These are phyloP conservation scores for Saccharomyces uvarum DNA, from an alignment of 1,139 yeast species.

Conservation along the genomic window DNA sequence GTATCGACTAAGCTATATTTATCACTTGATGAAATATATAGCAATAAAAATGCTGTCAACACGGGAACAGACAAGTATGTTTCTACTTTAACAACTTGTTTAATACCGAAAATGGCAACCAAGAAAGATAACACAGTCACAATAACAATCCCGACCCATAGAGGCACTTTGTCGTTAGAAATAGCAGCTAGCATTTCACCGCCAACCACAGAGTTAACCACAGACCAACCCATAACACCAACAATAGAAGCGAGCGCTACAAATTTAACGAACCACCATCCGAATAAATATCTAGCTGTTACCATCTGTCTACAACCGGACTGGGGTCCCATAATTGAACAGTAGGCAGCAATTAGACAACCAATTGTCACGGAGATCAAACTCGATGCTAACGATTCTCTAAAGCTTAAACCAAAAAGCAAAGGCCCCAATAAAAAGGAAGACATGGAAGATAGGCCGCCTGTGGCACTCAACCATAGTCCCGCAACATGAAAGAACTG, in stretches of 20 bases:
- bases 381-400: slow-evolving; percentile 54
- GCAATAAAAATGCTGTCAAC: slow-evolving; percentile 54
- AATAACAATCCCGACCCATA: slow-evolving; percentile 67
- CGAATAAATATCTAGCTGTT: slow-evolving; percentile 67
- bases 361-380: slow-evolving; percentile 58
- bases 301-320: slow-evolving; percentile 87
- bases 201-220: slow-evolving; percentile 76
- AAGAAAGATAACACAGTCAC: slow-evolving; percentile 56
- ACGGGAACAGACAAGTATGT: slow-evolving; percentile 64
- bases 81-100: slow-evolving; percentile 61
- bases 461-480: slow-evolving; percentile 77
- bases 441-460: slow-evolving; percentile 80
- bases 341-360: slow-evolving; percentile 69
- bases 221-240: slow-evolving; percentile 83
- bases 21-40: slow-evolving; percentile 60
- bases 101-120: slow-evolving; percentile 71
- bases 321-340: slow-evolving; percentile 78
- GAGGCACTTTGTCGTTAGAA: slow-evolving; percentile 54
- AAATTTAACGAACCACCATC: slow-evolving; percentile 74
- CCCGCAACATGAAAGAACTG: slow-evolving; percentile 59
- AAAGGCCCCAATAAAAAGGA: slow-evolving; percentile 70
- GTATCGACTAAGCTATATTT: slow-evolving; percentile 35
- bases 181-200: slow-evolving; percentile 70
- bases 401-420: slow-evolving; percentile 58
- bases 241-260: slow-evolving; percentile 61